Evolutionary conservation across 2,329 filamentous ascomycete genomes (phyloP).

Genomic region (Nannizziopsis arthrosporioides): DNA sequence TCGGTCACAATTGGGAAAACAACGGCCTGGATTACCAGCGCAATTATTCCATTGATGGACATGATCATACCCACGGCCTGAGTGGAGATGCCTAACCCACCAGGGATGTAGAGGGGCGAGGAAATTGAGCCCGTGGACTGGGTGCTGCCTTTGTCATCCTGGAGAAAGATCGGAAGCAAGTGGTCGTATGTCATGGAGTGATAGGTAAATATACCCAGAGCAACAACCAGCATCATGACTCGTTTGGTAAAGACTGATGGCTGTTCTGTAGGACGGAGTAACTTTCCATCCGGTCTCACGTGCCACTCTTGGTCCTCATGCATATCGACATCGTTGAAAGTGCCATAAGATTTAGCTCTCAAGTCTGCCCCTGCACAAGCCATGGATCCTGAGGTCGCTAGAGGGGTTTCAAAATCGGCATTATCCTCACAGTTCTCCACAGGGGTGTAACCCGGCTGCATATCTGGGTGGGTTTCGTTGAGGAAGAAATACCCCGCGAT

Average conservation of each 20-base stretch:
- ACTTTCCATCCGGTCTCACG: constrained; percentile 15
- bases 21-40: constrained; percentile 59
- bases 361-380: constrained; percentile 62
- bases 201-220: constrained; percentile 82
- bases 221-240: constrained; percentile 65
- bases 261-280: constrained; percentile 30
- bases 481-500: constrained; percentile 68
- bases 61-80: constrained; percentile 58
- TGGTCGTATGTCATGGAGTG: constrained; percentile 94
- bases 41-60: constrained; percentile 58
- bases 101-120: constrained; percentile 46
- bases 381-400: constrained; percentile 56
- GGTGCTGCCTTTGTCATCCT: constrained; percentile 46
- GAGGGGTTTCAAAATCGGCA: constrained; percentile 12
- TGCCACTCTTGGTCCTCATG: constrained; percentile 44
- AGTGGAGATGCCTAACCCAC: constrained; percentile 55
- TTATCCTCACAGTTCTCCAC: constrained; percentile 46
- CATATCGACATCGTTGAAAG: constrained; percentile 50
- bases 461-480: constrained; percentile 79
- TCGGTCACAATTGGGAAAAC: constrained; percentile 56
- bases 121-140: constrained; percentile 20
- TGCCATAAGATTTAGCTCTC: constrained; percentile 67
- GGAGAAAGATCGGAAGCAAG: constrained; percentile 81
- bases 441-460: constrained; percentile 43
- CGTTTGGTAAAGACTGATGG: constrained; percentile 47